phyloP scores from a whole-genome alignment of 2,329 filamentous ascomycete genomes.

The Nigrospora sphaerica region DNA sequence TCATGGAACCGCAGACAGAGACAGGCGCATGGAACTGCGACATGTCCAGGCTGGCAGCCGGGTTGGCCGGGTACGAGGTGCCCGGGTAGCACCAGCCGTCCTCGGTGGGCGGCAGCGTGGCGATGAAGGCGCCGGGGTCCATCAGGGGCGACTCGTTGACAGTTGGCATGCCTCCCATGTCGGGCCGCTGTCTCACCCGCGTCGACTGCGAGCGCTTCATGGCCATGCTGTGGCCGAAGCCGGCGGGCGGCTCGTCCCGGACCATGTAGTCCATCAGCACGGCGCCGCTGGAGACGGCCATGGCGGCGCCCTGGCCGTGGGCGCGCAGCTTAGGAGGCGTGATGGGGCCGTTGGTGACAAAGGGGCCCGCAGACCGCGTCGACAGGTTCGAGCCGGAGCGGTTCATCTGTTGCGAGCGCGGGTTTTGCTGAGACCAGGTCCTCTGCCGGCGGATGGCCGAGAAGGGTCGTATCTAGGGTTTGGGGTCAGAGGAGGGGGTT shows the following conservation, averaged over 20 bases:
- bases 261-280: constrained; percentile 19
- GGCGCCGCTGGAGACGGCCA: background rate
- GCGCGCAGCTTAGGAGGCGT: constrained; percentile 21
- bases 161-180: constrained; percentile 21
- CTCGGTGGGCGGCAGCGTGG: constrained; percentile 8
- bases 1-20: constrained; percentile 27
- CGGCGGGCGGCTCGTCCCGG: constrained; percentile 21
- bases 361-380: constrained; percentile 27
- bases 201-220: constrained; percentile 15
- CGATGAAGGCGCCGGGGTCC: constrained; percentile 31
- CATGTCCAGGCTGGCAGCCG: constrained; percentile 12
- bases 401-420: constrained; percentile 32
- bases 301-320: constrained; percentile 7
- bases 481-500: constrained; percentile 7
- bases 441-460: constrained; percentile 22
- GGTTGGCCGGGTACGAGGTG: background rate
- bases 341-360: constrained; percentile 26
- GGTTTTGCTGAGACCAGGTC: constrained; percentile 25
- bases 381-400: constrained; percentile 35
- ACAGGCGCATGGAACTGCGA: constrained; percentile 15
- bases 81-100: background rate
- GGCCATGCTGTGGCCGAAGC: constrained; percentile 14
- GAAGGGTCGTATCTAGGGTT: constrained; percentile 17
- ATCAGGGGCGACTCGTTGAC: constrained; percentile 29
- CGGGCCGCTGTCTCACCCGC: constrained; percentile 13